phyloP scores from a whole-genome alignment of 805 yeast species.

The Kluyveromyces lactis region DNA sequence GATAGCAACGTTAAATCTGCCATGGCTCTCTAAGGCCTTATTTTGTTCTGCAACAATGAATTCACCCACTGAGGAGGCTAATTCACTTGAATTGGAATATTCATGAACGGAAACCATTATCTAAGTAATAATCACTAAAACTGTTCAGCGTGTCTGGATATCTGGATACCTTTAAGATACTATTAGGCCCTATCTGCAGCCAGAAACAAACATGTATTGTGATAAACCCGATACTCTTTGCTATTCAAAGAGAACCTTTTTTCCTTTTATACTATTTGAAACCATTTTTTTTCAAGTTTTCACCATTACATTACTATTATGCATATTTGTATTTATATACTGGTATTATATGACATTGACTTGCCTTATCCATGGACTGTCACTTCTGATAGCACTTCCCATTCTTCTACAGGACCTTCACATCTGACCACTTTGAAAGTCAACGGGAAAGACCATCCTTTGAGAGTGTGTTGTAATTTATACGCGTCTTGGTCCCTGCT shows the following conservation, averaged over 20 bases:
- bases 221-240: no score
- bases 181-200: no score
- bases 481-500: slow-evolving; percentile 15
- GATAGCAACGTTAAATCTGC: slow-evolving; percentile 63
- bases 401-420: slow-evolving; percentile 61
- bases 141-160: no score
- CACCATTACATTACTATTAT: no score
- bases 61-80: slow-evolving; percentile 59
- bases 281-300: no score
- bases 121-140: no score
- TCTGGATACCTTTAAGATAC: no score
- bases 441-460: slow-evolving; percentile 60
- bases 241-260: no score
- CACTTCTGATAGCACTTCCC: slow-evolving; percentile 52
- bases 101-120: slow-evolving; percentile 33
- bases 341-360: no score
- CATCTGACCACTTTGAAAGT: slow-evolving; percentile 54
- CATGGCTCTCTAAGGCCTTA: slow-evolving; percentile 38
- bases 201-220: no score
- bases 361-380: slow-evolving; percentile 22
- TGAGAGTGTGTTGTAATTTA: slow-evolving; percentile 14
- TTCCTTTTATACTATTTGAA: no score
- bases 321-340: no score
- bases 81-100: slow-evolving; percentile 46
- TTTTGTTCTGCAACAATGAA: slow-evolving; percentile 57